These are phyloP conservation scores for Euphorbia peplus DNA, from an alignment of 345 rosid genomes.

Conservation along the genomic window DNA sequence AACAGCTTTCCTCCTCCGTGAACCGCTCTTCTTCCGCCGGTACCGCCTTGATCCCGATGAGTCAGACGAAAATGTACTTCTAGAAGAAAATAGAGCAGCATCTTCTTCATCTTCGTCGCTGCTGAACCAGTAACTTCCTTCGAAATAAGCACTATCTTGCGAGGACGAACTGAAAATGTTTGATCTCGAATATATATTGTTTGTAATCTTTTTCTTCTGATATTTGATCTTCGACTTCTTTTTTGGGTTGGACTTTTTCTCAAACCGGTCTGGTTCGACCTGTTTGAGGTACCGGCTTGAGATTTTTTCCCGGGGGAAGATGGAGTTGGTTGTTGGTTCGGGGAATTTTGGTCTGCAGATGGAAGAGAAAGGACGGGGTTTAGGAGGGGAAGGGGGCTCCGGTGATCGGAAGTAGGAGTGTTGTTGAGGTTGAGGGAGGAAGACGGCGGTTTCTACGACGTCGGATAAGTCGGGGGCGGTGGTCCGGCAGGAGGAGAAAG, in stretches of 20 bases:
- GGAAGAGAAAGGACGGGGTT: conserved; percentile 37
- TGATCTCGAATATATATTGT: conserved; percentile 7
- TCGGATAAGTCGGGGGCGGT: conserved; percentile 46
- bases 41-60: conserved; percentile 38
- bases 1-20: conserved; percentile 10
- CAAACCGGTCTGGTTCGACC: no score
- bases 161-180: conserved; percentile 48
- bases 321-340: conserved; percentile 17
- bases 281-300: conserved; percentile 23
- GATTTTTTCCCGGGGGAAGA: conserved; percentile 28
- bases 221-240: conserved; percentile 30
- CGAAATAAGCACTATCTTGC: conserved; percentile 37
- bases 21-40: conserved; percentile 8
- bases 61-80: conserved; percentile 57
- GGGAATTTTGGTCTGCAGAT: conserved; percentile 39
- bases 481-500: conserved; percentile 55
- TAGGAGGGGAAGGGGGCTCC: conserved; percentile 24
- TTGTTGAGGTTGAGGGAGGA: conserved; percentile 16
- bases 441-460: conserved; percentile 46
- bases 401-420: neutral
- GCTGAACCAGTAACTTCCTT: conserved; percentile 51
- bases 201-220: conserved; percentile 23
- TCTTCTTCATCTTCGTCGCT: conserved; percentile 50
- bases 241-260: no score
- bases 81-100: conserved; percentile 68